Evolutionary conservation across 2,329 filamentous ascomycete genomes (phyloP).

Genomic region (Fusarium annulatum): DNA sequence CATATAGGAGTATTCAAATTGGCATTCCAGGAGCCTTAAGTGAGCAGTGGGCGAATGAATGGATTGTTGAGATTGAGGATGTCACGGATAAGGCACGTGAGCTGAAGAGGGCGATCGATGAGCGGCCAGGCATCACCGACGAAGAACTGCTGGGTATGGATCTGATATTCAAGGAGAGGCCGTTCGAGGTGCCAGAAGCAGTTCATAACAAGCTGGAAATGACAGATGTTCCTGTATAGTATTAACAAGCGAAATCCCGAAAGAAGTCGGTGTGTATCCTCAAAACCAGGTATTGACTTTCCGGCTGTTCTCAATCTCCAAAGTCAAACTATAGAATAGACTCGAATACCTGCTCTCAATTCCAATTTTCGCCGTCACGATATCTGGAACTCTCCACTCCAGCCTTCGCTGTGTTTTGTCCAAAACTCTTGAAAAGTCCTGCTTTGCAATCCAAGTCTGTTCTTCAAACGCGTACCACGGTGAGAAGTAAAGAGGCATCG

Average conservation of each 20-base stretch:
- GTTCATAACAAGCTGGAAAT: slow-evolving; percentile 50
- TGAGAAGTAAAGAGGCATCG: slow-evolving; percentile 41
- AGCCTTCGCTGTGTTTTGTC: slow-evolving; percentile 30
- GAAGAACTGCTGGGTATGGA: slow-evolving; percentile 52
- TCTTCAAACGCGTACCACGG: slow-evolving; percentile 47
- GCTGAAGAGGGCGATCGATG: slow-evolving; percentile 59
- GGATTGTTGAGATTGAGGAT: slow-evolving; percentile 67
- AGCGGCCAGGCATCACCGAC: slow-evolving; percentile 48
- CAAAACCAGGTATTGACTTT: slow-evolving; percentile 34
- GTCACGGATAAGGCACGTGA: slow-evolving; percentile 64
- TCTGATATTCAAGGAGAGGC: slow-evolving; percentile 58
- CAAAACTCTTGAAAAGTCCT: slow-evolving; percentile 32
- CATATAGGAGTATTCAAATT: slow-evolving; percentile 69
- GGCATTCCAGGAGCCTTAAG: slow-evolving; percentile 63
- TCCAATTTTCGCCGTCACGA: slow-evolving; percentile 32
- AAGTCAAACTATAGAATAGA: slow-evolving; percentile 40
- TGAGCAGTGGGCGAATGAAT: slow-evolving; percentile 59
- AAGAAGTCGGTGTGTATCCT: neutral
- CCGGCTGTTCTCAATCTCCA: slow-evolving; percentile 15
- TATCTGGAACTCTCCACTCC: slow-evolving; percentile 15
- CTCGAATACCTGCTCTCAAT: slow-evolving; percentile 42
- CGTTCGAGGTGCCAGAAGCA: slow-evolving; percentile 55
- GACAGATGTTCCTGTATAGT: slow-evolving; percentile 13
- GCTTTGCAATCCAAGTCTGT: slow-evolving; percentile 23
- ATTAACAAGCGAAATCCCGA: too few species aligned